Evolutionary conservation across 176 grass and related monocot genomes (phyloP).

Genomic region (Cocos nucifera): DNA sequence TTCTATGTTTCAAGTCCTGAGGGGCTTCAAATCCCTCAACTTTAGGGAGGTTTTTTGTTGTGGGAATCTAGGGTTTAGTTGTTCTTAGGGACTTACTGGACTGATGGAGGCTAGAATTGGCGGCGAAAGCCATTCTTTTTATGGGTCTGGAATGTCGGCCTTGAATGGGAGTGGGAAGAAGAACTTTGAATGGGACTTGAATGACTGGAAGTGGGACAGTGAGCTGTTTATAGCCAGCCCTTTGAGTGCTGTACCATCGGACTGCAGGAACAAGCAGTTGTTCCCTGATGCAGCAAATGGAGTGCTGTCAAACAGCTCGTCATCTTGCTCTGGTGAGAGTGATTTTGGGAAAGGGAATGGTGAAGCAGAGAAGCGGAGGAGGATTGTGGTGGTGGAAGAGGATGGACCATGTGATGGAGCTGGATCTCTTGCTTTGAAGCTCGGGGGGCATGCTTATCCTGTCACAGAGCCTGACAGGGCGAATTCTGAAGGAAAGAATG

Average conservation of each 20-base stretch:
- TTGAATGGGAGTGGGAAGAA: constrained; percentile 24
- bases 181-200: constrained; percentile 43
- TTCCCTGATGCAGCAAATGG: neutral
- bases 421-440: neutral
- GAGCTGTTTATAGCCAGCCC: constrained; percentile 40
- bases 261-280: constrained; percentile 25
- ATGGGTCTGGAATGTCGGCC: constrained; percentile 42
- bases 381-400: constrained; percentile 25
- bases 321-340: constrained; percentile 4
- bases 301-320: constrained; percentile 3
- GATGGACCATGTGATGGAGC: constrained; percentile 18
- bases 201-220: constrained; percentile 47
- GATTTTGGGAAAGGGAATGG: constrained; percentile 24
- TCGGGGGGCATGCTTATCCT: constrained; percentile 1
- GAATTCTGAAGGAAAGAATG: constrained; percentile 24
- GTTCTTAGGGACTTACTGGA: constrained; percentile 26
- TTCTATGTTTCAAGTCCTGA: neutral
- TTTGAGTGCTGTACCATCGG: neutral
- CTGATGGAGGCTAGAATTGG: constrained; percentile 58
- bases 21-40: neutral
- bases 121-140: constrained; percentile 43
- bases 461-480: constrained; percentile 16
- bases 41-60: neutral
- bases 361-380: constrained; percentile 44
- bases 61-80: constrained; percentile 2